Evolutionary conservation across 2,329 filamentous ascomycete species (phyloP).

Genomic region (Orbilia javanica): DNA sequence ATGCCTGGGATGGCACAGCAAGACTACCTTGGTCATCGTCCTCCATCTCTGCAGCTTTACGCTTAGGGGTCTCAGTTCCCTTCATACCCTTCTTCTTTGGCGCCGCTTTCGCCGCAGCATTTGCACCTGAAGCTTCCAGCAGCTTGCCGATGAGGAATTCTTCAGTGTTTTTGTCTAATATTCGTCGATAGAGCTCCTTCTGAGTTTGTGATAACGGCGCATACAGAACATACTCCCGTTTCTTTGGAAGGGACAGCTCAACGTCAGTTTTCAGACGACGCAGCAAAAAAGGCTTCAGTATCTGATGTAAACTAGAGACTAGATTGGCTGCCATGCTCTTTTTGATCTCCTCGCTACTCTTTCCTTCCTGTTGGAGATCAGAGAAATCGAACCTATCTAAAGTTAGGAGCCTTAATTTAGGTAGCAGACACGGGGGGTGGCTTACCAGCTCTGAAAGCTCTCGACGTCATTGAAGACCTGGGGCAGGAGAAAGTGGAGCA

Average conservation of each 20-base stretch:
- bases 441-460: conserved; percentile 88
- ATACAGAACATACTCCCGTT: conserved; percentile 94
- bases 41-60: conserved; percentile 43
- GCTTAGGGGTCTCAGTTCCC: conserved; percentile 39
- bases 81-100: conserved; percentile 35
- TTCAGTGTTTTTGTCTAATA: conserved; percentile 81
- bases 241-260: conserved; percentile 89
- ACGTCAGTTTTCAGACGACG: conserved; percentile 93
- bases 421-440: not conserved
- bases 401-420: not conserved
- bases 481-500: conserved; percentile 92
- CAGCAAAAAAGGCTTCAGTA: conserved; percentile 89
- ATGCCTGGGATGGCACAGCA: conserved; percentile 11
- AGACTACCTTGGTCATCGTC: conserved; percentile 20
- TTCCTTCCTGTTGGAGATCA: conserved; percentile 84
- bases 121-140: conserved; percentile 29
- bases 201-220: conserved; percentile 92
- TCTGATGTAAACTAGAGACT: conserved; percentile 89
- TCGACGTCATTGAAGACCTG: conserved; percentile 94
- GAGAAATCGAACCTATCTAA: conserved; percentile 79
- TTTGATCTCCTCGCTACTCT: conserved; percentile 81
- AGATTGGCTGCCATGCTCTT: conserved; percentile 82
- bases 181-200: conserved; percentile 88
- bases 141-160: conserved; percentile 61
- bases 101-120: conserved; percentile 1